Evolutionary conservation across 805 yeast genomes (phyloP).

Genomic region (Maudiozyma serrabonitensis): DNA sequence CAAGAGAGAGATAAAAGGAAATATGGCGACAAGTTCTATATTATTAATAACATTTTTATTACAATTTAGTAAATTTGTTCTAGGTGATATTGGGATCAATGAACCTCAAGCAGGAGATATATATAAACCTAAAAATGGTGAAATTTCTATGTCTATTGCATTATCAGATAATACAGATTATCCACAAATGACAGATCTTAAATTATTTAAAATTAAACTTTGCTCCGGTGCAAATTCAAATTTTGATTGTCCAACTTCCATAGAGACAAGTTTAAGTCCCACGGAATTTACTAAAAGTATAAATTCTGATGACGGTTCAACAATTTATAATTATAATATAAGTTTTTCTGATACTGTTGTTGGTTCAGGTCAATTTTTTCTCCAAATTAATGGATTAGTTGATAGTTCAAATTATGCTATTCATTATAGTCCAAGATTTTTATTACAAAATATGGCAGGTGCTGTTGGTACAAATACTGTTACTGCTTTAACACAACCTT

Average conservation of each 20-base stretch:
- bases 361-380: slow-evolving; percentile 57
- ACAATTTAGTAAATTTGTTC: slow-evolving; percentile 3
- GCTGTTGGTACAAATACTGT: slow-evolving; percentile 38
- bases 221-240: slow-evolving; percentile 58
- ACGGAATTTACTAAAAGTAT: slow-evolving; percentile 15
- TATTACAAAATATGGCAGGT: slow-evolving; percentile 66
- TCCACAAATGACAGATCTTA: slow-evolving; percentile 39
- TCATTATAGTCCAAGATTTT: slow-evolving; percentile 61
- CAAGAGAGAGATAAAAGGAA: no score
- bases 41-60: neutral
- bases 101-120: slow-evolving; percentile 17
- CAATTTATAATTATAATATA: slow-evolving; percentile 31
- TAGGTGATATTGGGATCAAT: slow-evolving; percentile 20
- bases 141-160: neutral
- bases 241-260: slow-evolving; percentile 33
- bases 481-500: slow-evolving; percentile 36
- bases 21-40: neutral
- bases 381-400: slow-evolving; percentile 52
- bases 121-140: slow-evolving; percentile 7
- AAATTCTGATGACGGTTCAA: slow-evolving; percentile 11
- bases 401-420: slow-evolving; percentile 38
- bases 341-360: slow-evolving; percentile 36
- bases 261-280: slow-evolving; percentile 26
- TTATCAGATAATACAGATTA: slow-evolving; percentile 36
- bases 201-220: slow-evolving; percentile 42